A percentile compares a stretch with the other conserved stretches of the same genome.
Conservation (phyloP, 2,329 filamentous ascomycete species). For the Sphaerostilbella broomeana region DNA sequence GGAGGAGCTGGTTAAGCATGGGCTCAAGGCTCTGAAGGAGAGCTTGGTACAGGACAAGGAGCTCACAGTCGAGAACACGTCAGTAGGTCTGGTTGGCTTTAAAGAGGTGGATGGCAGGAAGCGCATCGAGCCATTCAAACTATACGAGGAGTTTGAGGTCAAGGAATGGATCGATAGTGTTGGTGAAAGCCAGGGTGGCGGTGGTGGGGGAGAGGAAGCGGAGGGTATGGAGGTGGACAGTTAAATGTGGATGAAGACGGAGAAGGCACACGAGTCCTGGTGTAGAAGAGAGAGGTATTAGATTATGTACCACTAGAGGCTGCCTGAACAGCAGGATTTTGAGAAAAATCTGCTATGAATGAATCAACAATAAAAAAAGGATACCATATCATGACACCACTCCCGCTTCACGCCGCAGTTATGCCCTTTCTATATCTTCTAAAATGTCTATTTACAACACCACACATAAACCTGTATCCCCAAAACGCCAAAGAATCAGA, state of each 20-base stretch:
- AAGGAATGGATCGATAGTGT: slow-evolving; percentile 77
- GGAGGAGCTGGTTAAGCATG: slow-evolving; percentile 87
- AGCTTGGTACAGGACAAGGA: slow-evolving; percentile 95
- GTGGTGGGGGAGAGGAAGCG: slow-evolving; percentile 29
- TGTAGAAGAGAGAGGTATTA: slow-evolving; percentile 20
- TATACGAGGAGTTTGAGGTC: slow-evolving; percentile 85
- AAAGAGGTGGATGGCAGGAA: slow-evolving; percentile 40
- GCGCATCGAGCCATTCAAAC: slow-evolving; percentile 71
- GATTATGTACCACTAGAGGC: slow-evolving; percentile 32
- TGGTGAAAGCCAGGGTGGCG: slow-evolving; percentile 43
- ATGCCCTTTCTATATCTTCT: slow-evolving; percentile 10
- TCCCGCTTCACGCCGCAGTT: slow-evolving; percentile 9
- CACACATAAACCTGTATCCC: neutral
- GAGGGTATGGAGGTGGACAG: slow-evolving; percentile 33
- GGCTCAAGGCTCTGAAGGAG: slow-evolving; percentile 86
- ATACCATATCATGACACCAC: slow-evolving; percentile 12
- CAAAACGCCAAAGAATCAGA: neutral
- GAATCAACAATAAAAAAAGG: slow-evolving; percentile 10
- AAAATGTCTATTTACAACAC: slow-evolving; percentile 1
- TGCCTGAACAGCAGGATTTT: slow-evolving; percentile 21
- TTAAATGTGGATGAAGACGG: slow-evolving; percentile 20
- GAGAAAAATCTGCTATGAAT: slow-evolving; percentile 8
- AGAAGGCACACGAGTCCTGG: slow-evolving; percentile 14
- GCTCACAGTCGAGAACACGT: slow-evolving; percentile 94
- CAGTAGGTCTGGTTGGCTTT: slow-evolving; percentile 74